Conservation (phyloP, 1,284 basidiomycete species). For the Taiwanofungus camphoratus region DNA sequence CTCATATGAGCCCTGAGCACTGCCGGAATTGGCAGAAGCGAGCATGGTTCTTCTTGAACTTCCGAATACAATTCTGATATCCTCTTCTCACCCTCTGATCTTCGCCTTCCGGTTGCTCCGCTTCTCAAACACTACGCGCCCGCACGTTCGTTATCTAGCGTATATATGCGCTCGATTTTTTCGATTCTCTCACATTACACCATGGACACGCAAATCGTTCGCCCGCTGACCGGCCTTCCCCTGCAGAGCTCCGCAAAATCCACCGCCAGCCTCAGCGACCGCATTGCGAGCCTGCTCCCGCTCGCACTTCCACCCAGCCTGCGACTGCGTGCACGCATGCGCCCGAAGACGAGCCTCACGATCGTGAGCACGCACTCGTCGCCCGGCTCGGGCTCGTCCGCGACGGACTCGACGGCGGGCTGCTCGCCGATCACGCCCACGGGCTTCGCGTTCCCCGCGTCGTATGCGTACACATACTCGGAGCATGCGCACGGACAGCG, state of each 20-base stretch:
- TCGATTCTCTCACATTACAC: no score
- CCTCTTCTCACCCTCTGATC: no score
- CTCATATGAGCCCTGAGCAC: no score
- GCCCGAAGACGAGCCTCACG: conserved; percentile 25
- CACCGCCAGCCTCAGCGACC: conserved; percentile 18
- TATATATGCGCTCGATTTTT: no score
- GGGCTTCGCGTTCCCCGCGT: conserved; percentile 12
- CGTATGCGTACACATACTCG: not conserved
- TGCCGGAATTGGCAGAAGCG: no score
- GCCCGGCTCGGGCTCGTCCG: conserved; percentile 16
- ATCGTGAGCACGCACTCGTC: conserved; percentile 20
- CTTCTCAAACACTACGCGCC: no score
- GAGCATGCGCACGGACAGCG: conserved; percentile 6
- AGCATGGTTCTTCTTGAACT: no score
- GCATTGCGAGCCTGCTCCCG: conserved; percentile 18
- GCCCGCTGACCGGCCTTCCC: no score
- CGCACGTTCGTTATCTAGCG: no score
- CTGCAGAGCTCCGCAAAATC: conserved; percentile 18
- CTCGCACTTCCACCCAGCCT: conserved; percentile 15
- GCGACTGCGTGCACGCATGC: conserved; percentile 16
- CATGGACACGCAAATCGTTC: no score
- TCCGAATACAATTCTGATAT: no score
- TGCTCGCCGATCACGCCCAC: conserved; percentile 16
- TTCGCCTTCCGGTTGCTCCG: no score
- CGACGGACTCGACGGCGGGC: conserved; percentile 15